Evolutionary conservation across 2,329 filamentous ascomycete species (phyloP).

Genomic region (Colletotrichum tanaceti): DNA sequence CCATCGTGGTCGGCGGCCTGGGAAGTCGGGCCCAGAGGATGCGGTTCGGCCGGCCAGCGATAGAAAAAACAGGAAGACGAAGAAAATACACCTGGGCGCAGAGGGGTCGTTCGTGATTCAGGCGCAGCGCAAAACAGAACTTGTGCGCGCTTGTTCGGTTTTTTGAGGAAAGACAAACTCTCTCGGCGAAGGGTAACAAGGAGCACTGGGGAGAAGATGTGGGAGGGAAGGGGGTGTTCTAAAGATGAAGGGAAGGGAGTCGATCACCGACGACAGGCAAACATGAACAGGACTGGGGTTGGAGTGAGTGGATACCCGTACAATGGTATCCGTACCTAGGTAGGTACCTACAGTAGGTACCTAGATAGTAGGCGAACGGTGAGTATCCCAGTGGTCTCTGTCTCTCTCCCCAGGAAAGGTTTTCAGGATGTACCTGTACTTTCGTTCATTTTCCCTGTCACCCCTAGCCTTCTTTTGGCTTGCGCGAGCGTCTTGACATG

Average conservation of each 20-base stretch:
- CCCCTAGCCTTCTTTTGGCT: neutral
- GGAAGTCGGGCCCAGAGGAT: neutral
- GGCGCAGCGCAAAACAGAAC: slow-evolving; percentile 13
- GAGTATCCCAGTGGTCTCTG: neutral
- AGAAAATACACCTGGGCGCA: slow-evolving; percentile 18
- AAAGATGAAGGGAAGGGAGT: slow-evolving; percentile 36
- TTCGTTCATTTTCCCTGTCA: slow-evolving; percentile 8
- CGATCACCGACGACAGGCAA: slow-evolving; percentile 19
- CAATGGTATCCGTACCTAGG: too few species aligned
- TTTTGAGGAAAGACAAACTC: slow-evolving; percentile 16
- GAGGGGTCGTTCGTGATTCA: slow-evolving; percentile 16
- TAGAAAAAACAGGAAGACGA: too few species aligned
- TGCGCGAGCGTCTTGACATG: neutral
- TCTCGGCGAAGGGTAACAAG: slow-evolving; percentile 23
- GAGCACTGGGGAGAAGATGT: slow-evolving; percentile 20
- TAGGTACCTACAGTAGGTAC: slow-evolving; percentile 5
- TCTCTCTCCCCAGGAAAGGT: neutral
- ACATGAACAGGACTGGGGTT: slow-evolving; percentile 18
- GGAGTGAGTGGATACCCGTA: slow-evolving; percentile 33
- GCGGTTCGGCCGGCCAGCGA: neutral
- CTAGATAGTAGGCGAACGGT: slow-evolving; percentile 16
- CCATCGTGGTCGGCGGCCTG: slow-evolving; percentile 53
- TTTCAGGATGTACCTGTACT: slow-evolving; percentile 30
- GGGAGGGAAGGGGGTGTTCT: slow-evolving; percentile 21
- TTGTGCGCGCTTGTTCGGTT: slow-evolving; percentile 18